Conservation (phyloP, 2,329 filamentous ascomycete genomes). For the Ophiocordyceps unilateralis region DNA sequence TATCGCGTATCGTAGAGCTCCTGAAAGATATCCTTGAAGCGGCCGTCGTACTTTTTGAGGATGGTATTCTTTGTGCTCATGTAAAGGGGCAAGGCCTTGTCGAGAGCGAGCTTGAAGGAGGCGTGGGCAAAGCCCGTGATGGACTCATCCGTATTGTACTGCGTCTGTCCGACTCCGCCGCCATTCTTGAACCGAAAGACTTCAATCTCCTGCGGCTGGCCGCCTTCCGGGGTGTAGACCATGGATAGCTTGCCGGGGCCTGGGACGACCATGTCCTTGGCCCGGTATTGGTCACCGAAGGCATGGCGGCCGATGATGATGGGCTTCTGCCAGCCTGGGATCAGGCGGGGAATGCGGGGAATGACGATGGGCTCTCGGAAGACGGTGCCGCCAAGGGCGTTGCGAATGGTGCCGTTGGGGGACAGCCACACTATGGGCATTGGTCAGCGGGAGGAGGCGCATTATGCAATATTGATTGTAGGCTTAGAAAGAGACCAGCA, state of each 20-base stretch:
- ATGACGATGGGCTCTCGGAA: slow-evolving; percentile 99
- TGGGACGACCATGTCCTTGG: slow-evolving; percentile 74
- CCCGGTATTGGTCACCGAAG: slow-evolving; percentile 96
- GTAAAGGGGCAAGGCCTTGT: slow-evolving; percentile 83
- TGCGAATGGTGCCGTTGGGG: slow-evolving; percentile 79
- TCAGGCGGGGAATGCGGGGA: slow-evolving; percentile 75
- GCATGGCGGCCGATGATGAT: slow-evolving; percentile 98
- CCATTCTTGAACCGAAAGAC: slow-evolving; percentile 79
- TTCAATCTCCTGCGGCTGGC: slow-evolving; percentile 68
- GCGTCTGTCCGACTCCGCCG: slow-evolving; percentile 79
- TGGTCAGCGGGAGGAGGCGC: too few relatives aligned
- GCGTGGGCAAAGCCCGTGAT: slow-evolving; percentile 91
- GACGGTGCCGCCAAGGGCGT: slow-evolving; percentile 74
- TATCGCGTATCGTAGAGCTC: slow-evolving; percentile 82
- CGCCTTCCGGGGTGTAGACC: slow-evolving; percentile 79
- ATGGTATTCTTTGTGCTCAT: slow-evolving; percentile 99
- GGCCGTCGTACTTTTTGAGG: slow-evolving; percentile 93
- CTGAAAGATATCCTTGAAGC: slow-evolving; percentile 99
- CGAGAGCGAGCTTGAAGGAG: slow-evolving; percentile 85
- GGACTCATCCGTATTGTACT: slow-evolving; percentile 97
- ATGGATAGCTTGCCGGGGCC: slow-evolving; percentile 81
- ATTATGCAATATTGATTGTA: too few relatives aligned
- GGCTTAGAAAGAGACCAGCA: slow-evolving; percentile 4
- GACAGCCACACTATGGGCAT: slow-evolving; percentile 75
- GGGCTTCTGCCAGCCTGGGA: slow-evolving; percentile 95